Evolutionary conservation across 305 asterid species (phyloP), one percentile per base, ranked within the genome.

Genomic region (Salvia sclarea): DNA sequence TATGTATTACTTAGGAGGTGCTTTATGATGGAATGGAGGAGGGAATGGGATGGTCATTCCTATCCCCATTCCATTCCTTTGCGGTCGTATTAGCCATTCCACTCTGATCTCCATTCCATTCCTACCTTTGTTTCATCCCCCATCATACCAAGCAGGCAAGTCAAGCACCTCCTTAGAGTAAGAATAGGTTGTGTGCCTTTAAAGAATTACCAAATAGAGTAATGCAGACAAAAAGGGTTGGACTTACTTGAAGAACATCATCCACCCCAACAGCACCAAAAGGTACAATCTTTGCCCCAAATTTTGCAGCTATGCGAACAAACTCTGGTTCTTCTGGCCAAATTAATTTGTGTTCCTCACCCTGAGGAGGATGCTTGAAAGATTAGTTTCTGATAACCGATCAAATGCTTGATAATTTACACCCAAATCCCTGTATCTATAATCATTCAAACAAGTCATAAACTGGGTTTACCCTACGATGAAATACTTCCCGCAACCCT

Each of bases 301-400:
- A 85, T 73, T 77, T 78, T 20, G 83, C 82, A 11, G 89, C 89
- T 84, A 84, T 84, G 58, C 89, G 69, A 40, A 84, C 83, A 75
- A 86, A 86, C 73, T 86, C 89, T 0, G 88, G 76, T 61, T 78
- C 80, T 9, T 71, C 84, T 6, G 89, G 92, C 92, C 92, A 86
- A 60, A 86, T 61, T 40, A 83, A 61, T 55, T 69, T 82, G 80
- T 80, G 66, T 18, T 83, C 85, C 71, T 86, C 92, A 17, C 85
- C 64, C 70, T 54, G 48, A 62, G 21, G 16, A 45, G n/a, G 13
- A 12, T 5, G 47, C 18, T 67, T 11, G 6, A 41, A 2, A 25
- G 2, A 22, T 31, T 13, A 38, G 18, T 30, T 30, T 8, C 14
- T n/a, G 43, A n/a, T 31, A 31, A 14, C 6, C 0, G 12, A 30